phyloP scores from a whole-genome alignment of 1,284 basidiomycete species.

The Leccinum subrobustum region DNA sequence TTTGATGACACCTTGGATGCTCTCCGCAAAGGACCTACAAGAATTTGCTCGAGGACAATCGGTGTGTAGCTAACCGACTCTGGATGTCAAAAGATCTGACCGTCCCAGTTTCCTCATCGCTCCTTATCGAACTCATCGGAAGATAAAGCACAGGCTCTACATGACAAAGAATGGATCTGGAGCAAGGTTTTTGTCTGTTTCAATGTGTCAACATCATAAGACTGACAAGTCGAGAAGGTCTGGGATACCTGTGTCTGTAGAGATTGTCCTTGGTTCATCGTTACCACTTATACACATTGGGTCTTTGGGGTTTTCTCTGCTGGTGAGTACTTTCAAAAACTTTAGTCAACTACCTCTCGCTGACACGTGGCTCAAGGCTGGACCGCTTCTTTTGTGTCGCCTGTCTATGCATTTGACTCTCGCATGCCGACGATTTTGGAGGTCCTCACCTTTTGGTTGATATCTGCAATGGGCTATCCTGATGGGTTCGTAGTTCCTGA shows the following conservation, averaged over 20 bases:
- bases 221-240: conserved; percentile 41
- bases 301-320: conserved; percentile 66
- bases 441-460: conserved; percentile 51
- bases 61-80: conserved; percentile 35
- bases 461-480: conserved; percentile 44
- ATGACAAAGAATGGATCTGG: conserved; percentile 52
- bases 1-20: conserved; percentile 65
- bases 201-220: background rate
- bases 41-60: conserved; percentile 48
- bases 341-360: background rate
- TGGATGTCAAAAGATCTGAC: conserved; percentile 7
- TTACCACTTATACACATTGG: conserved; percentile 71
- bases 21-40: conserved; percentile 53
- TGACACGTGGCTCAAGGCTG: conserved; percentile 42
- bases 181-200: conserved; percentile 48
- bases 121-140: conserved; percentile 15
- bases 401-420: conserved; percentile 40
- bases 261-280: conserved; percentile 60
- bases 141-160: conserved; percentile 31
- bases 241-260: conserved; percentile 61
- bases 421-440: conserved; percentile 47
- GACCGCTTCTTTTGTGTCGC: conserved; percentile 49
- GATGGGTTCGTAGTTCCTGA: conserved; percentile 42
- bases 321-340: conserved; percentile 40
- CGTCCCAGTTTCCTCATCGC: conserved; percentile 24